phyloP scores from a whole-genome alignment of 2,329 filamentous ascomycete species.

The Falciphora oryzae region DNA sequence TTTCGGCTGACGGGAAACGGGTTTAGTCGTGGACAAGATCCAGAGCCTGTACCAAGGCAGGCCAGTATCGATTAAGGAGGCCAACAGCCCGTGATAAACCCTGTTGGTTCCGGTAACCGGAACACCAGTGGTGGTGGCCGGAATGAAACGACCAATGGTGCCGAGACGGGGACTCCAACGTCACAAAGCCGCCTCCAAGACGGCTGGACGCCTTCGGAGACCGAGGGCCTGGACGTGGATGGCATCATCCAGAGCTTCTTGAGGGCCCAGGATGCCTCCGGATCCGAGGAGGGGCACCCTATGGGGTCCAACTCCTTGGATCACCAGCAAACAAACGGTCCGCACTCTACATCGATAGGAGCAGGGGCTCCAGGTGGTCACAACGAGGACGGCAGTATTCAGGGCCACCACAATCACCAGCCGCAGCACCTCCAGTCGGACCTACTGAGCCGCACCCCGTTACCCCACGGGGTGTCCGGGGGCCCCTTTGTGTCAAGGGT shows the following conservation, averaged over 20 bases:
- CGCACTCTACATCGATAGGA: background rate
- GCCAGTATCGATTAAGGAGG: constrained; percentile 38
- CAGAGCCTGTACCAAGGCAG: constrained; percentile 50
- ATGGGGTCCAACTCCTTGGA: background rate
- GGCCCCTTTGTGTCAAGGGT: no score
- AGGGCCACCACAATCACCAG: no score
- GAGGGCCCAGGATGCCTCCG: constrained; percentile 16
- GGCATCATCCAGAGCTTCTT: constrained; percentile 31
- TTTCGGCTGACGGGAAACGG: background rate
- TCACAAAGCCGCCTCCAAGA: background rate
- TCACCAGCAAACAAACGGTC: background rate
- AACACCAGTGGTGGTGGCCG: background rate
- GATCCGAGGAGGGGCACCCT: background rate
- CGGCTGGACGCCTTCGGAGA: constrained; percentile 2
- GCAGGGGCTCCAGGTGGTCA: no score
- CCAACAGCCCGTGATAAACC: background rate
- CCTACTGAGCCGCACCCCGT: no score
- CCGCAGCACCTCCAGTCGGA: no score
- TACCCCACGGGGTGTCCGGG: no score
- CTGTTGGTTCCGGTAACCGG: background rate
- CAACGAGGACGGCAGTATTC: no score
- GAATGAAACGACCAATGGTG: no score
- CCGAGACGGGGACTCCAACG: no score
- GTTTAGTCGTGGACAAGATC: constrained; percentile 31
- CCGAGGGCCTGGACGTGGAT: constrained; percentile 28